Base-by-base conservation (phyloP, 352 stramenopile species). In the Phytopythium ostracodes region DNA sequence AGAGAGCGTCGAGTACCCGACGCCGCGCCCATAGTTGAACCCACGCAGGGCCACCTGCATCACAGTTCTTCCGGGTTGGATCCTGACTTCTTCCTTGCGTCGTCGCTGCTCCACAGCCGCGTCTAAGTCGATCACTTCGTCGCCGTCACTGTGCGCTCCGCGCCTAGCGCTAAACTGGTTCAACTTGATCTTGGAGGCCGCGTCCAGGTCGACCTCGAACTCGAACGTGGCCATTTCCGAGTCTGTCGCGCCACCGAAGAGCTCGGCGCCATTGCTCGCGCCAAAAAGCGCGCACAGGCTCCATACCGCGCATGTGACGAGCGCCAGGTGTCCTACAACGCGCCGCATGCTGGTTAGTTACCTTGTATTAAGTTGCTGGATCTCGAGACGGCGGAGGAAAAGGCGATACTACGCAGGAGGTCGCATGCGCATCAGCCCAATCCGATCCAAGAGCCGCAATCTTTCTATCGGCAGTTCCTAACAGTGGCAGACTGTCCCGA, bases 11-110 rank as follows among this genome's bases (percentile, higher is more conserved):
- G 67, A 43, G 46, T 81, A 85, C 1, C 62, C 71, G 8, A 66
- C 57, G 2, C 76, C 76, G 24, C 76, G 76, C 20, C 76, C 76
- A 59, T 79, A 85, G 40, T 82, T 76, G 63, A 79, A 81, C 31
- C 64, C 60, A 52, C 65, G 47, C 1, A 70, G 63, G 29, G 67
- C 61, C 38, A 82, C 27, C n/a, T 42, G 24, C 35, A 46, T 27
- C 8, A 18, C 56, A 25, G 29, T 65, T 56, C 12, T 52, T 7
- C 24, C 66, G 66, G 53, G 56, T 24, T 46, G 46, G 10, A 20
- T 40, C 66, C 10, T 56, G 52, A 11, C 56, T 60, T 57, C 51
- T 6, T 25, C 15, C 17, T 56, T 29, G 7, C 12, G 6, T 10
- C 22, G 9, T 18, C 29, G 33, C 18, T 9, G 50, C 15, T 56